These are phyloP conservation scores for Phaseolus coccineus DNA, from an alignment of 331 rosid genomes.

Conservation along the genomic window DNA sequence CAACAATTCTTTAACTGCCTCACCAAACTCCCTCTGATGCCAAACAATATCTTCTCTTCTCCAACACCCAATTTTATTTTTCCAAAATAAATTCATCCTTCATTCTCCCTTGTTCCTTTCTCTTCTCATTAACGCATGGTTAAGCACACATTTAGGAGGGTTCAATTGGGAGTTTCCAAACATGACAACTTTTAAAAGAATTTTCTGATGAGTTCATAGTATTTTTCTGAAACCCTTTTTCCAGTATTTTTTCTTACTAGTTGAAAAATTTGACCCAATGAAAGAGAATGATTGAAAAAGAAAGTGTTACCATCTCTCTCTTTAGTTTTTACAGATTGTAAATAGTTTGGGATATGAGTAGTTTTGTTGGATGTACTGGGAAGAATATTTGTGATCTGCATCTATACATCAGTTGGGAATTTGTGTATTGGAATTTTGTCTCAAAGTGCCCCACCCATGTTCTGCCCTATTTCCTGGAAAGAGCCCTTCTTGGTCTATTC, in stretches of 20 bases:
- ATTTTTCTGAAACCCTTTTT: neutral
- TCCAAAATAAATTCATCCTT: neutral
- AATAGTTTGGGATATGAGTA: neutral
- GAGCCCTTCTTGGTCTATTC: neutral
- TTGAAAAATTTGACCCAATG: neutral
- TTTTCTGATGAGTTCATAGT: too few relatives aligned
- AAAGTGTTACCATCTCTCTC: neutral
- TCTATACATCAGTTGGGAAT: neutral
- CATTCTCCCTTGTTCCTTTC: neutral
- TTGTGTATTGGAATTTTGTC: constrained; percentile 5
- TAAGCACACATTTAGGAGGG: neutral
- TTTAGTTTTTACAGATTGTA: neutral
- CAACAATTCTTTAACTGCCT: constrained; percentile 33
- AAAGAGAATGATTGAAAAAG: neutral
- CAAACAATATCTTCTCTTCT: constrained; percentile 32
- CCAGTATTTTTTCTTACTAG: neutral
- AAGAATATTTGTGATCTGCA: constrained; percentile 29
- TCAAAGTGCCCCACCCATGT: constrained; percentile 47
- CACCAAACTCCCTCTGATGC: constrained; percentile 35
- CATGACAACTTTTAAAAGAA: too few relatives aligned
- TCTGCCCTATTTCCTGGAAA: constrained; percentile 46
- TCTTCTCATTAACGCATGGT: neutral
- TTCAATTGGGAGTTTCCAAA: too few relatives aligned
- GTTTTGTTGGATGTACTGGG: neutral
- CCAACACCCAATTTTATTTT: constrained; percentile 14